Conservation (phyloP, 805 yeast genomes). For the Henningerozyma blattae region DNA sequence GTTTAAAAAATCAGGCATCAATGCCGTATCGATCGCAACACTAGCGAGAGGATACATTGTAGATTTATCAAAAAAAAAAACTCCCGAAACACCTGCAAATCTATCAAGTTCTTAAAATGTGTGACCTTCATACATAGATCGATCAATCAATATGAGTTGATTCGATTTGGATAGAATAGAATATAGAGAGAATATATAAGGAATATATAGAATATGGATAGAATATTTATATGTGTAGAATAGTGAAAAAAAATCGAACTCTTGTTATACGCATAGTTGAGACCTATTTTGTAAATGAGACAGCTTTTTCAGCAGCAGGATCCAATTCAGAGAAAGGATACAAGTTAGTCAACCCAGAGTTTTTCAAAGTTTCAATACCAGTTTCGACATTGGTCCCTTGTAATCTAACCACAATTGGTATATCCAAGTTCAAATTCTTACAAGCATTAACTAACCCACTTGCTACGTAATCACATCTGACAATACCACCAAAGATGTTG, state of each 20-base stretch:
- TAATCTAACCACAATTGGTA: conserved; percentile 95
- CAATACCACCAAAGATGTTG: conserved; percentile 98
- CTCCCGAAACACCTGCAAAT: no score
- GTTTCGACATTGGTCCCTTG: conserved; percentile 94
- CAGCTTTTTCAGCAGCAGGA: conserved; percentile 94
- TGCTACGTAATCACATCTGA: conserved; percentile 98
- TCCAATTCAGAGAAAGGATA: conserved; percentile 87
- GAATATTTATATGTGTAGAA: not conserved
- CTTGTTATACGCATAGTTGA: no score
- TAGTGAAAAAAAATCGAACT: not conserved
- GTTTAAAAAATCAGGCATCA: no score
- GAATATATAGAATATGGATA: not conserved
- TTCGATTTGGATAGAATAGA: no score
- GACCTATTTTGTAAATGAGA: conserved; percentile 45
- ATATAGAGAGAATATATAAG: no score
- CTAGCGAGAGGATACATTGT: no score
- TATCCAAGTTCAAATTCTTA: conserved; percentile 76
- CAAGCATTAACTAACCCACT: conserved; percentile 94
- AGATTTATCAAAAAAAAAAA: no score
- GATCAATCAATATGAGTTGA: no score
- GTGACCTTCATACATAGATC: no score
- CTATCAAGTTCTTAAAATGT: no score
- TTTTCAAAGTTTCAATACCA: conserved; percentile 75
- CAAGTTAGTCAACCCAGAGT: conserved; percentile 79
- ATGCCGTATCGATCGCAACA: no score